These are phyloP conservation scores for Pistacia atlantica DNA, from an alignment of 345 rosid genomes.

Conservation along the genomic window DNA sequence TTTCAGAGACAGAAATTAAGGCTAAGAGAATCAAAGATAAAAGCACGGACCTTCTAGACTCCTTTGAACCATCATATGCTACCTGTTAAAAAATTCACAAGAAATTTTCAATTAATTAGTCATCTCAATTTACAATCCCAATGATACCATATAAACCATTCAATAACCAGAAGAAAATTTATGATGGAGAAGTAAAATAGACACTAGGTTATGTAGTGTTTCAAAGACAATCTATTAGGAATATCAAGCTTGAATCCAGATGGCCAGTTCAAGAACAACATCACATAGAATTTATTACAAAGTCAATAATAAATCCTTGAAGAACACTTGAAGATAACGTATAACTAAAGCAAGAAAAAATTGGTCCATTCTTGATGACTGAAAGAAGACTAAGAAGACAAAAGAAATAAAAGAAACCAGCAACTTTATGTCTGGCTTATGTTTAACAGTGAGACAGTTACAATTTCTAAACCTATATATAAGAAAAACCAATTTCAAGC, in stretches of 20 bases:
- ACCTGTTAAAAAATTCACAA: conserved; percentile 32
- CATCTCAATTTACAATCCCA: conserved; percentile 1
- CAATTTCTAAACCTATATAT: background rate
- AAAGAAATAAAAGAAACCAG: background rate
- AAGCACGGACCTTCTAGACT: conserved; percentile 35
- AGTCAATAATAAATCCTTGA: background rate
- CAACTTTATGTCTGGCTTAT: background rate
- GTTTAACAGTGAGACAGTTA: background rate
- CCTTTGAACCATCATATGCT: conserved; percentile 23
- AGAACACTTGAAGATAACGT: background rate
- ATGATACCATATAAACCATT: background rate
- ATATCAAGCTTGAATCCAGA: background rate
- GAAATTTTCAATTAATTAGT: conserved; percentile 2
- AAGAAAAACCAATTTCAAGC: background rate
- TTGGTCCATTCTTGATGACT: background rate
- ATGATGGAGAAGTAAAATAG: background rate
- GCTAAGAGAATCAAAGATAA: background rate
- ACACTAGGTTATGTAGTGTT: background rate
- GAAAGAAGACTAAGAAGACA: background rate
- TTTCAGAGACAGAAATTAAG: background rate
- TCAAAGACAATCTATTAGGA: background rate
- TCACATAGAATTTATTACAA: background rate
- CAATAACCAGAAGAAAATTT: background rate
- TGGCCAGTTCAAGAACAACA: background rate
- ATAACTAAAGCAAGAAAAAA: background rate